Base-by-base conservation (phyloP, 2,329 filamentous ascomycete genomes). In the Xylariaceae sp. region DNA sequence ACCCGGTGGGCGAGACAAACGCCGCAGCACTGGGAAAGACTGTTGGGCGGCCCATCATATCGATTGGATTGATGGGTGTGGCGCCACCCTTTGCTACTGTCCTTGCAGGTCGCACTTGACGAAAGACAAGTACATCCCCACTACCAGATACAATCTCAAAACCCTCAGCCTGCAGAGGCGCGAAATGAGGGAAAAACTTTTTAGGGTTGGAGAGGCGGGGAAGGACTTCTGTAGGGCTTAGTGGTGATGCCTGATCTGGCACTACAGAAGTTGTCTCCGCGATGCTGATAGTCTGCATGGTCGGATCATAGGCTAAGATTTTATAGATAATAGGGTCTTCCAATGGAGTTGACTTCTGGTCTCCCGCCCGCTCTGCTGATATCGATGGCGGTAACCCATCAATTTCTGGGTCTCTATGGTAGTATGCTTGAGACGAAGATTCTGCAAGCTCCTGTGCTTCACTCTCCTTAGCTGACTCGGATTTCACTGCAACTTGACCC, bases 121-220 rank as follows among this genome's bases (percentile, higher is more conserved):
- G 84, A 64, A 89, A 87, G 3, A 91, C 79, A 21, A 90, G 75
- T 4, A 88, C 75, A 58, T 89, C 80, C 5, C 80, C 80, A 41
- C 77, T 77, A 1, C 85, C 86, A 2, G 85, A 83, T 1, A 86
- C 79, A 32, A 89, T 84, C 61, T 88, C 85, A 57, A 84, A 90
- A 0, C 86, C 87, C 50, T 86, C 76, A 0, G 75, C 73, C 55
- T 85, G 78, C 1, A 89, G 75, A 1, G 77, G 69, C 3, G 75
- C 73, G 52, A 90, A 84, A 60, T 88, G 78, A 3, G 85, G 79
- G 10, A 89, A 77, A 70, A 89, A 90, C 59, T 83, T 83, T 43
- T 80, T 77, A 0, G 86, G 85, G 56, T 86, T 81, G 0, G 82
- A 81, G 15, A 90, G 75, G 6, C 79, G 78, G 2, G 82, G 75